phyloP scores from a whole-genome alignment of 805 yeast genomes.

The Ogataea pilisensis region DNA sequence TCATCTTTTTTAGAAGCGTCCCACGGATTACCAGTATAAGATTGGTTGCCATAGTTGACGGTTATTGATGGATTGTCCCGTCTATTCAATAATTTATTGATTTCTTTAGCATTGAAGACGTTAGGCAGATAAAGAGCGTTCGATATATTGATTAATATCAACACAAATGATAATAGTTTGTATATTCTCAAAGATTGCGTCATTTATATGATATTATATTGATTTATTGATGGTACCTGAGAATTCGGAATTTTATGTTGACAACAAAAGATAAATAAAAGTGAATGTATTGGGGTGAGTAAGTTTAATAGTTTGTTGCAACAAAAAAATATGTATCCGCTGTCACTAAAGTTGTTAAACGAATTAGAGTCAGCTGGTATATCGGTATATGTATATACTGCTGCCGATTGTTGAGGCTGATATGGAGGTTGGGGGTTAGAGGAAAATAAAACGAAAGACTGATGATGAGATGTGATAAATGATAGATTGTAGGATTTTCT shows the following conservation, averaged over 20 bases:
- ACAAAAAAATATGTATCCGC: background rate
- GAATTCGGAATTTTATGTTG: no score
- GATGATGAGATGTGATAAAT: no score
- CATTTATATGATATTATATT: background rate
- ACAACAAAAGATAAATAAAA: no score
- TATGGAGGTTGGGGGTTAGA: background rate
- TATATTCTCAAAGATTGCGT: background rate
- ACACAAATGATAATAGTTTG: background rate
- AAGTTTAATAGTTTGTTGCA: background rate
- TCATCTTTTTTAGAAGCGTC: no score
- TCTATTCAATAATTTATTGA: slow-evolving; percentile 8
- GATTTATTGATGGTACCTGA: no score
- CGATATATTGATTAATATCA: background rate
- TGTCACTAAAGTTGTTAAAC: background rate
- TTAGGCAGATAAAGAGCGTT: slow-evolving; percentile 7
- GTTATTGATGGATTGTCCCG: background rate
- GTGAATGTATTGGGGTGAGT: background rate
- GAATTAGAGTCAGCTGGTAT: background rate
- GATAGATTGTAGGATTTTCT: no score
- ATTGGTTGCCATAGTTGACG: slow-evolving; percentile 1
- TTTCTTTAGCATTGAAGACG: slow-evolving; percentile 7
- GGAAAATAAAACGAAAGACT: background rate
- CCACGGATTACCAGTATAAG: no score
- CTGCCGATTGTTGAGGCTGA: background rate
- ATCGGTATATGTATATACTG: background rate